Evolutionary conservation across 164 flowering plant genomes (phyloP), one percentile per base, ranked within the genome.

Genomic region (Liriodendron chinense): DNA sequence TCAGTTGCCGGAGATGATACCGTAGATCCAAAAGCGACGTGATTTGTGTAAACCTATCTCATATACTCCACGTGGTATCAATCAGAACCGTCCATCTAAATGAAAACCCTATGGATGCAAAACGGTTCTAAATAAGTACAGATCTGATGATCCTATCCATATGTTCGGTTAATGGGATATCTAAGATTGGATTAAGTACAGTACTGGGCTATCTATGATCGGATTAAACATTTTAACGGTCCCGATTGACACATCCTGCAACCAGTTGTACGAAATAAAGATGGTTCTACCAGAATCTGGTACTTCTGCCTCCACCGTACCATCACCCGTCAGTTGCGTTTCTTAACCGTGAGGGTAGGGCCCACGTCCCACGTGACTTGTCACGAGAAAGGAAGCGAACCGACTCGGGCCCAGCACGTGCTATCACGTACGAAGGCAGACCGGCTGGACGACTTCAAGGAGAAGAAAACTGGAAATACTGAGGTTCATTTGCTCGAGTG

Each of bases 311-410:
- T 34, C 59, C 18, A 53, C 18, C 59, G 59, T 13, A 53, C 59
- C 59, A 10, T 53, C 18, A 53, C 16, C 18, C 16, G 18, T 2
- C 10, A 53, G 59, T 10, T 53, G 59, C 18, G 13, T 53, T 53
- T 34, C 43, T 57, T 16, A 57, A 57, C 62, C 20, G 62, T 14
- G 1, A 3, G 20, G n/a, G 62, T 57, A 20, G 65, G 69, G 69
- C 47, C 72, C 62, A 22, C 26, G 56, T 49, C 72, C 59, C 72
- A 70, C 72, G 72, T 70, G 72, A 70, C n/a, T 18, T 50, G 28
- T 49, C 72, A 49, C 72, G 43, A 70, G 72, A 70, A 70, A 70
- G 72, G 9, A 24, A 21, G 6, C 59, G 68, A 13, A 65, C 10
- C 28, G 1, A 47, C 5, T 25, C 18, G 69, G 69, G 43, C 14